Conservation (phyloP, 1,139 yeast genomes). For the Debaryomycetaceae sp. region DNA sequence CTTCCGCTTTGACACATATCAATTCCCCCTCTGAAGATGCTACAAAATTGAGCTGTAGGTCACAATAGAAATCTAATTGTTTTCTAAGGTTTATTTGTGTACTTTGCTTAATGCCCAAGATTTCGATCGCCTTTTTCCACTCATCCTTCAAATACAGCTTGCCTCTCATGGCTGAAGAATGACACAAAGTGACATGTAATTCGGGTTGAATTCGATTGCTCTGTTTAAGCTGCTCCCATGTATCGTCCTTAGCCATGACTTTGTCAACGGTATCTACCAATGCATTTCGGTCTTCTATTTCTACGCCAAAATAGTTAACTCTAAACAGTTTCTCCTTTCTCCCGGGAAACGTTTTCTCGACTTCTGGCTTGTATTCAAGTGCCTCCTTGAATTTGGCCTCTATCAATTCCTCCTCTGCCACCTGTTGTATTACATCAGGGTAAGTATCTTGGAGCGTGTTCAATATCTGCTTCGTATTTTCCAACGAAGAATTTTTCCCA, state of each 20-base stretch:
- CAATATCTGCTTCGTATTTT: conserved; percentile 49
- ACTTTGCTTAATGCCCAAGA: conserved; percentile 7
- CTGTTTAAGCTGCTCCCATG: conserved; percentile 28
- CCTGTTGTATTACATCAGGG: conserved; percentile 39
- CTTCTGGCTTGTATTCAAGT: conserved; percentile 48
- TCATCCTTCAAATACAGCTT: conserved; percentile 17
- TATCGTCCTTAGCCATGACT: conserved; percentile 11
- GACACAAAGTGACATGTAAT: conserved; percentile 81
- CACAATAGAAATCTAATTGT: conserved; percentile 23
- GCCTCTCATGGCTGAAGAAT: conserved; percentile 31
- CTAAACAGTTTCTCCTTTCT: conserved; percentile 11
- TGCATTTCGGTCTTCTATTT: conserved; percentile 11
- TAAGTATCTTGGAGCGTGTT: conserved; percentile 32
- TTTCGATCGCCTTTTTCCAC: conserved; percentile 20
- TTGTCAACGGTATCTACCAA: conserved; percentile 6
- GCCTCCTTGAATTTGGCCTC: conserved; percentile 47
- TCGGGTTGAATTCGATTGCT: conserved; percentile 45
- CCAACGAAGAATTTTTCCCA: conserved; percentile 44
- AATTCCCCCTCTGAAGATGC: conserved; percentile 50
- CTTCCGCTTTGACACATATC: conserved; percentile 53
- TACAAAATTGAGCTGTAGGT: conserved; percentile 40
- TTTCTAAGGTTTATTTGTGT: conserved; percentile 8
- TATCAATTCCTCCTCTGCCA: conserved; percentile 43
- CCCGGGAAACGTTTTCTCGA: conserved; percentile 34
- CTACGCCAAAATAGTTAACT: conserved; percentile 27